Base-by-base conservation (phyloP, 2,329 filamentous ascomycete genomes). In the Lecanicillium sp. region DNA sequence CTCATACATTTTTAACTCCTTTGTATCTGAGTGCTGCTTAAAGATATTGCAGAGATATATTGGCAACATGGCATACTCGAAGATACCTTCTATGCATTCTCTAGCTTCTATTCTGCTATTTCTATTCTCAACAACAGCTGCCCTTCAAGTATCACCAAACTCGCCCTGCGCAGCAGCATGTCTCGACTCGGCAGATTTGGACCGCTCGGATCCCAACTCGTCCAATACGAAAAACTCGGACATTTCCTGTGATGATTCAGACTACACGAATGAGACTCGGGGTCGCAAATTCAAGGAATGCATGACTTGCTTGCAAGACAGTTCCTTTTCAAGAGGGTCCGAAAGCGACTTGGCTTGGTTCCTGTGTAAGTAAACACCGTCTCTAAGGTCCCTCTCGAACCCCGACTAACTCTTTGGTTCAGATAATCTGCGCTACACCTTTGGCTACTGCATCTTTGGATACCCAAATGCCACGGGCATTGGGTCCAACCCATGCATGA, bases 291-390 rank as follows among this genome's bases (percentile, higher is more conserved):
- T 71, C 51, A 56, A 67, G 48, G 55, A 53, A 12, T 77, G 73
- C 49, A 58, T 76, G 52, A 63, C 54, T 28, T 77, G 73, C 48
- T 56, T 77, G 19, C 67, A 76, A 48, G 63, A 63, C 19, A 76
- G 72, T 53, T 61, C 59, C 9, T 73, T 65, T 43, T 51, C 58
- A 3, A 57, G 67, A 27, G 69, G 63, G 2, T 41, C 42, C 6
- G 71, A 76, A 54, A 75, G 55, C 39, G 73, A 77, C 45, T 69
- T 72, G 43, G 59, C 62, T 34, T 75, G 71, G 72, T 76, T 75
- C 44, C 47, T 76, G 31, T 74, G 72, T 75, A 62, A 57, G 71
- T 57, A 25, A n/a, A n/a, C n/a, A n/a, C n/a, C n/a, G n/a, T n/a
- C n/a, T n/a, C n/a, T n/a, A n/a, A n/a, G n/a, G n/a, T n/a, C n/a